Conservation (phyloP, 192 early-diverging fungal genomes). For the Allomyces macrogynus region DNA sequence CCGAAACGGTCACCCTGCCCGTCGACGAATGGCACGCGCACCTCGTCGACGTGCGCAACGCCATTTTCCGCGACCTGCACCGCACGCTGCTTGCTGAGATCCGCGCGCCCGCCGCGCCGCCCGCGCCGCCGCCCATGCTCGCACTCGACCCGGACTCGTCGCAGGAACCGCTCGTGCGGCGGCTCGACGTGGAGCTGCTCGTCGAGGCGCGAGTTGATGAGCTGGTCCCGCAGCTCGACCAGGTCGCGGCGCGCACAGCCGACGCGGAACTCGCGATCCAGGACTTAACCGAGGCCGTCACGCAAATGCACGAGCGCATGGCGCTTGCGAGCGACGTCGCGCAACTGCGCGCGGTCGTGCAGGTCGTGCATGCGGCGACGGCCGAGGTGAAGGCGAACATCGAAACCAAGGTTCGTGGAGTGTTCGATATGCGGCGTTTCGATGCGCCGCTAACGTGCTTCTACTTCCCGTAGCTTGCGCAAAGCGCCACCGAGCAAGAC, state of each 20-base stretch:
- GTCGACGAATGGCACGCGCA: neutral
- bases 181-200: neutral
- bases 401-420: neutral
- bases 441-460: neutral
- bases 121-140: neutral
- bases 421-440: neutral
- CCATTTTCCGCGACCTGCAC: neutral
- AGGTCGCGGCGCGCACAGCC: neutral
- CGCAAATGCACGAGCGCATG: neutral
- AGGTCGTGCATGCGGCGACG: neutral
- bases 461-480: neutral
- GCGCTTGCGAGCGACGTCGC: neutral
- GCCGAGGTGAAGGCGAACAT: neutral
- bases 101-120: neutral
- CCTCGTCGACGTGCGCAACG: neutral
- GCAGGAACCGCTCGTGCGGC: neutral
- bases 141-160: neutral
- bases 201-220: neutral
- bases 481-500: neutral
- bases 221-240: neutral
- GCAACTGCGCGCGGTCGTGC: neutral
- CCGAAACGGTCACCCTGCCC: neutral
- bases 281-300: neutral
- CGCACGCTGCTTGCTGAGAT: neutral
- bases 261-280: neutral